These are phyloP conservation scores for Coemansia sp. DNA, from an alignment of 192 early-diverging fungal genomes.

Conservation along the genomic window DNA sequence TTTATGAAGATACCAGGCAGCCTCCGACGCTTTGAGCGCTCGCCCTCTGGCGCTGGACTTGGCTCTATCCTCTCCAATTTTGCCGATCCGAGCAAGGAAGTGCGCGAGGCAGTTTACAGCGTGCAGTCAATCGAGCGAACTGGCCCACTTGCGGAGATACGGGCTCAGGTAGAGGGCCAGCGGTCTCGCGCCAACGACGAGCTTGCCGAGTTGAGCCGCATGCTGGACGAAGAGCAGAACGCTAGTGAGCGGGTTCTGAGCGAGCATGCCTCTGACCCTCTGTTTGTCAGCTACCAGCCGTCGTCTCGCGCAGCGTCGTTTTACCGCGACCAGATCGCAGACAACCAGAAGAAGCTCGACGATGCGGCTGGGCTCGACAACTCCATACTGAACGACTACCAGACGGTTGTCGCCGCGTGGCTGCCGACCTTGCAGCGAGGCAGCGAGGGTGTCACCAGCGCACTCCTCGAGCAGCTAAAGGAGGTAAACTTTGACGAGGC, in stretches of 20 bases:
- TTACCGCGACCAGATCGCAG: conserved; percentile 76
- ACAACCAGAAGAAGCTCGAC: conserved; percentile 76
- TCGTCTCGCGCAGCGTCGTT: conserved; percentile 71
- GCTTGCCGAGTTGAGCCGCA: conserved; percentile 66
- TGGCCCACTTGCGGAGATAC: conserved; percentile 60
- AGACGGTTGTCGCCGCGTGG: conserved; percentile 45
- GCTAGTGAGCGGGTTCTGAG: conserved; percentile 77
- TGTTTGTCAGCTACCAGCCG: conserved; percentile 81
- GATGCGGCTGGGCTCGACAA: conserved; percentile 70
- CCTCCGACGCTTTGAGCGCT: conserved; percentile 76
- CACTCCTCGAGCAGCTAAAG: conserved; percentile 53
- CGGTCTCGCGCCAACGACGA: conserved; percentile 66
- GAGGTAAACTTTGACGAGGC: conserved; percentile 43
- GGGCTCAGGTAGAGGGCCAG: conserved; percentile 66
- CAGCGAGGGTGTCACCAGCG: conserved; percentile 55
- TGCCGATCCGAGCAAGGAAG: conserved; percentile 61
- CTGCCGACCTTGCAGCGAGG: conserved; percentile 49
- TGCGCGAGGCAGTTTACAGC: conserved; percentile 64
- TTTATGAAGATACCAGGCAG: conserved; percentile 85
- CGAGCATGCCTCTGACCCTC: conserved; percentile 71
- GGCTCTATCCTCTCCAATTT: conserved; percentile 54
- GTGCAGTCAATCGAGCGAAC: conserved; percentile 63
- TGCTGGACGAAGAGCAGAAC: conserved; percentile 85
- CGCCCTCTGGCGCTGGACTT: conserved; percentile 36
- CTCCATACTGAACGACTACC: conserved; percentile 54